Conservation (phyloP, 129 eudicot species). For the Tagetes erecta region DNA sequence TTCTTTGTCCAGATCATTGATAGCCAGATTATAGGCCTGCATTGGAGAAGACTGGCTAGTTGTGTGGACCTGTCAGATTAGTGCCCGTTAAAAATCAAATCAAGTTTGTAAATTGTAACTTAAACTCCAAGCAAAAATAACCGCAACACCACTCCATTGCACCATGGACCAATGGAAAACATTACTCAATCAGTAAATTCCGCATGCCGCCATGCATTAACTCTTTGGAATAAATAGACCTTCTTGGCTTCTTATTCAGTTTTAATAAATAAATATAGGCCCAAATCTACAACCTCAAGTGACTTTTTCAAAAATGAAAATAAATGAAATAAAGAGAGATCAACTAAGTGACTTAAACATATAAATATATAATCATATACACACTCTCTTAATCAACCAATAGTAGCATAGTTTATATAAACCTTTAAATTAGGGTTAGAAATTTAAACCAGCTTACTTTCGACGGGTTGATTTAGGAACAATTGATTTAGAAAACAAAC, state of each 20-base stretch:
- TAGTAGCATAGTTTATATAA: not conserved
- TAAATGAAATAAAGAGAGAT: not conserved
- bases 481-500: not conserved
- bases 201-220: not conserved
- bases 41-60: slow-evolving; percentile 92
- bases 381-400: not conserved
- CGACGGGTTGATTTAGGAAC: not conserved
- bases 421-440: not conserved
- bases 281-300: slow-evolving; percentile 16
- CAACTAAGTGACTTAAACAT: not conserved
- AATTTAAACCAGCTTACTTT: not conserved
- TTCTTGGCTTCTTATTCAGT: slow-evolving; percentile 1
- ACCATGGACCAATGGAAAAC: not conserved
- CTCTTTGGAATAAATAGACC: not conserved
- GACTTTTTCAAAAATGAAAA: not conserved
- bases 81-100: not conserved
- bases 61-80: slow-evolving; percentile 67
- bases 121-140: not conserved
- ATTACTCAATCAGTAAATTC: not conserved
- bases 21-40: slow-evolving; percentile 90
- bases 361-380: too few relatives aligned
- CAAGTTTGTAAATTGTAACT: not conserved
- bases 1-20: slow-evolving; percentile 91
- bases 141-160: not conserved
- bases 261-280: not conserved